phyloP scores from a whole-genome alignment of 331 rosid genomes.

The Ulmus americana region DNA sequence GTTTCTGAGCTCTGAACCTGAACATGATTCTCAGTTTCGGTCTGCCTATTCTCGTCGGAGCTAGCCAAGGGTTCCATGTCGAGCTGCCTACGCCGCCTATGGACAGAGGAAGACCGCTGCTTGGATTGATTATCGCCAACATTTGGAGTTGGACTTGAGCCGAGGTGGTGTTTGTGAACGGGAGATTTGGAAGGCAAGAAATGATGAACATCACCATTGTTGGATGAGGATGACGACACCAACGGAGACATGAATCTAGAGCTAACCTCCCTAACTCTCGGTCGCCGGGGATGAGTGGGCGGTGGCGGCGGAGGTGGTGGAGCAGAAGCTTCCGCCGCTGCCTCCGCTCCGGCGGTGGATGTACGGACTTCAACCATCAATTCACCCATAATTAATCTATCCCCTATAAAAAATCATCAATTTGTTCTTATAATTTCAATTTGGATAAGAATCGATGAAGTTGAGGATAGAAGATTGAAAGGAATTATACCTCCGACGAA shows the following conservation, averaged over 20 bases:
- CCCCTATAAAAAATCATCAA: no score
- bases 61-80: constrained; percentile 41
- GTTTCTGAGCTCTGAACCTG: constrained; percentile 43
- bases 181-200: constrained; percentile 26
- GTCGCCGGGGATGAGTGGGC: constrained; percentile 45
- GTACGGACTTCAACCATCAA: constrained; percentile 9
- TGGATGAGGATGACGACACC: constrained; percentile 20
- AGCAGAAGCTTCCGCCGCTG: not conserved
- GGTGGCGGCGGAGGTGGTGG: constrained; percentile 54
- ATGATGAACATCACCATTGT: constrained; percentile 13
- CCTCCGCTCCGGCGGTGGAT: not conserved
- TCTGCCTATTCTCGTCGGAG: constrained; percentile 41
- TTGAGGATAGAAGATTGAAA: no score
- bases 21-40: constrained; percentile 10
- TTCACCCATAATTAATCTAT: constrained; percentile 14
- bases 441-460: no score
- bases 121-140: constrained; percentile 15
- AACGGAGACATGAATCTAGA: constrained; percentile 74
- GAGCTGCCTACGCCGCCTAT: constrained; percentile 36
- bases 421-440: no score
- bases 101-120: constrained; percentile 26
- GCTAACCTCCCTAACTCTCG: constrained; percentile 83
- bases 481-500: not conserved
- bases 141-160: constrained; percentile 16
- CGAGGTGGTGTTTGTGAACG: constrained; percentile 12